Base-by-base conservation (phyloP, 1,139 yeast species). In the Diutina siamensis region DNA sequence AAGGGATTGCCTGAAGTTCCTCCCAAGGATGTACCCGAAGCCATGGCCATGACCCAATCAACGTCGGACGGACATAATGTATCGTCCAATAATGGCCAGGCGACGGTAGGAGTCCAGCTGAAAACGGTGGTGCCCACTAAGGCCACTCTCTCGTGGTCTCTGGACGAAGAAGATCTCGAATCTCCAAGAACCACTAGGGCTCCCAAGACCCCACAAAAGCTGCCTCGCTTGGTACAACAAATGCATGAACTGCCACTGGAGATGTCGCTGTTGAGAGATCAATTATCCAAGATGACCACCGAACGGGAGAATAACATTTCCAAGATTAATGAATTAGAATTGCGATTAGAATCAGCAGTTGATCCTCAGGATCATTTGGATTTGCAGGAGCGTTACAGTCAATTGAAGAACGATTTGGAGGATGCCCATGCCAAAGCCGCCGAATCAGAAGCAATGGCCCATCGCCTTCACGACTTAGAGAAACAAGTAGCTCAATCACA, bases 61-160 rank as follows among this genome's bases (percentile, higher is more conserved):
- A n/a, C n/a, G n/a, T n/a, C n/a, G n/a, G n/a, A n/a, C n/a, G n/a
- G n/a, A n/a, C n/a, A n/a, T n/a, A n/a, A n/a, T n/a, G n/a, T n/a
- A n/a, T n/a, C n/a, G n/a, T n/a, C n/a, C n/a, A n/a, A 8, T 19
- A 35, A 35, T 19, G 20, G 44, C 12, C 36, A 4, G 20, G 9
- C 4, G 36, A 31, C 38, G 2, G 25, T 22, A 3, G 38, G 32
- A n/a, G 58, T 69, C 34, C 84, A 81, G 50, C 63, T 83, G 13
- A 73, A 80, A 9, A 79, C 81, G 2, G 79, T 86, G 4, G 78
- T 84, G 10, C 94, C 95, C 1, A 76, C 82, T 34, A 83, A 81
- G 57, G 85, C 94, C 2, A 78, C 81, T 48, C 68, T 86, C 55
- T 77, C 86, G 3, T 86, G 94, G 89, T 81, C 89, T 4, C 80